A percentile compares a stretch with the other conserved stretches of the same genome.
phyloP scores from a whole-genome alignment of 176 grass and related monocot species.

The Areca catechu region DNA sequence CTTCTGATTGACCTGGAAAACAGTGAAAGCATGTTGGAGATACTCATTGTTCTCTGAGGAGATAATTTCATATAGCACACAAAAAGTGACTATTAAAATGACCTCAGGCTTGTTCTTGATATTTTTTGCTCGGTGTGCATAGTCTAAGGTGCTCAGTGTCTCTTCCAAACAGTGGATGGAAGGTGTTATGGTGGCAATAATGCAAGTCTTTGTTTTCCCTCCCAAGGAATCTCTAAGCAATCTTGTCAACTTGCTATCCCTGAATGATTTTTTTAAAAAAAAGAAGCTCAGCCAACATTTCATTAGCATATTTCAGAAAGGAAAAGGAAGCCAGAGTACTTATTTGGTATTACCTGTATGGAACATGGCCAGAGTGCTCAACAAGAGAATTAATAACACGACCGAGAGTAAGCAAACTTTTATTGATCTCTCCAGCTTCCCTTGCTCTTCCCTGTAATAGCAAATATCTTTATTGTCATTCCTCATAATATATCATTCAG shows the following conservation, averaged over 20 bases:
- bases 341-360: constrained; percentile 59
- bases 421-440: constrained; percentile 99
- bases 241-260: constrained; percentile 99
- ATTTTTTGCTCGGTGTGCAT: constrained; percentile 98
- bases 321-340: background rate
- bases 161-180: constrained; percentile 95
- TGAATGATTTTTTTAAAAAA: constrained; percentile 43
- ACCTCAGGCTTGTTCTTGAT: constrained; percentile 99
- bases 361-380: constrained; percentile 94
- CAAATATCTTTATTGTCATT: background rate
- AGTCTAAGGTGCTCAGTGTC: constrained; percentile 94
- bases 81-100: constrained; percentile 14
- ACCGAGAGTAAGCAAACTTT: constrained; percentile 95
- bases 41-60: no score
- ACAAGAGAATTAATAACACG: constrained; percentile 99
- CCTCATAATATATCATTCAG: background rate
- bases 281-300: constrained; percentile 8
- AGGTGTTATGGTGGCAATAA: constrained; percentile 96
- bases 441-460: constrained; percentile 90
- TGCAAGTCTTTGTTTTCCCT: constrained; percentile 99
- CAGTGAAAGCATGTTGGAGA: background rate
- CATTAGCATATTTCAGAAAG: constrained; percentile 6
- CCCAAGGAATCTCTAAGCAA: constrained; percentile 92
- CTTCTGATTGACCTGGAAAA: constrained; percentile 78
- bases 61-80: background rate